Conservation (phyloP, 2,329 filamentous ascomycete genomes). For the Talaromyces pinophilus region DNA sequence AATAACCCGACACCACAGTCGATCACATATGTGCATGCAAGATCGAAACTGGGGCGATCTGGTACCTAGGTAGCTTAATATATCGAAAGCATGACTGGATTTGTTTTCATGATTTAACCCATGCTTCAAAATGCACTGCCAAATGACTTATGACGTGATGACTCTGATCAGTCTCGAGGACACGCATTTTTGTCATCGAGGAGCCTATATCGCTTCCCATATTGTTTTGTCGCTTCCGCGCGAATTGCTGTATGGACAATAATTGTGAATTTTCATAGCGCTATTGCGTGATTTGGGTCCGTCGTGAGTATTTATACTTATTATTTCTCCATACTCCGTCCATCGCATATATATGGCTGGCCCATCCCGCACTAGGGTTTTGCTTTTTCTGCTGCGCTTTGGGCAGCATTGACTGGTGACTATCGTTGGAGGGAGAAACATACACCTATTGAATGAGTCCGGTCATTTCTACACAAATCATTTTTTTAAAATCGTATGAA, state of each 20-base stretch:
- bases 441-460: neutral
- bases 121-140: neutral
- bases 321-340: neutral
- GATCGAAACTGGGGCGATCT: neutral
- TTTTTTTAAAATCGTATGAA: neutral
- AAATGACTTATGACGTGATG: neutral
- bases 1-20: neutral
- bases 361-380: neutral
- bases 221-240: neutral
- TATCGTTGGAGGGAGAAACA: neutral
- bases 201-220: neutral
- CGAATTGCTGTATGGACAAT: neutral
- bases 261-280: neutral
- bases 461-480: neutral
- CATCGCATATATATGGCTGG: neutral
- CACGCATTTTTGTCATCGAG: neutral
- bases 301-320: neutral
- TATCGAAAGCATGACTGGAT: neutral
- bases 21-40: neutral
- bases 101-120: neutral
- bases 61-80: neutral
- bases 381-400: slow-evolving; percentile 4
- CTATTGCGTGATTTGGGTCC: neutral
- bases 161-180: neutral
- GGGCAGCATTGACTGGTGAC: neutral